phyloP scores from a whole-genome alignment of 257 asterid genomes.

The Solanum piurae region DNA sequence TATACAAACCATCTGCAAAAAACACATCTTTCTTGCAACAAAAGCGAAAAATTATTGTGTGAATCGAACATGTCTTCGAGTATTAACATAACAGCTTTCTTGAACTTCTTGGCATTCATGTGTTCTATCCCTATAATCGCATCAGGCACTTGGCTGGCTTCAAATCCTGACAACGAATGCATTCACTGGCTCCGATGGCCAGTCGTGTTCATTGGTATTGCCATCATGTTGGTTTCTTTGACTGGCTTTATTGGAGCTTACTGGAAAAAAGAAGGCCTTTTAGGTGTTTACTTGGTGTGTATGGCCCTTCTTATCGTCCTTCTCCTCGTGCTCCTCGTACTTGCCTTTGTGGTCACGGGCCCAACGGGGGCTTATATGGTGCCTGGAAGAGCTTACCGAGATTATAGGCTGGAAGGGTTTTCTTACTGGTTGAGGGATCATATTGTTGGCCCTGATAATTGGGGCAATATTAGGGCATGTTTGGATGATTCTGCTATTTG shows the following conservation, averaged over 20 bases:
- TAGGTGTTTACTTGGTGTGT: slow-evolving; percentile 60
- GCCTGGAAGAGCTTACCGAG: slow-evolving; percentile 46
- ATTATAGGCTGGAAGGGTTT: slow-evolving; percentile 46
- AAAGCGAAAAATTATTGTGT: not conserved
- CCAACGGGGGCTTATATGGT: slow-evolving; percentile 49
- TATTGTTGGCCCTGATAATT: slow-evolving; percentile 40
- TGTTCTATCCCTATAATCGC: not conserved
- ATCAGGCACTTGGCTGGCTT: not conserved
- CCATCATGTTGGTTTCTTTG: slow-evolving; percentile 51
- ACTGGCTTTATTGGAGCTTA: slow-evolving; percentile 93
- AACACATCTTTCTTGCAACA: not conserved
- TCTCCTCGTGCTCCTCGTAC: slow-evolving; percentile 50
- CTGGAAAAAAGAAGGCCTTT: slow-evolving; percentile 45
- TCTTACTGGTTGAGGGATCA: slow-evolving; percentile 77
- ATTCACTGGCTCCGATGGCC: not conserved
- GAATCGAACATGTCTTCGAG: not conserved
- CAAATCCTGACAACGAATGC: not conserved
- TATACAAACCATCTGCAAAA: not conserved
- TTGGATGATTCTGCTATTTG: slow-evolving; percentile 67
- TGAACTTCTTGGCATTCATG: not conserved
- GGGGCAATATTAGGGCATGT: slow-evolving; percentile 57
- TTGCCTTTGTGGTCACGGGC: slow-evolving; percentile 72
- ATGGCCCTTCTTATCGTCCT: slow-evolving; percentile 58
- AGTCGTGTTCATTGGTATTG: not conserved
- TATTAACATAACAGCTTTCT: not conserved